phyloP scores from a whole-genome alignment of 352 stramenopile species.

The Phytophthora parvispora region DNA sequence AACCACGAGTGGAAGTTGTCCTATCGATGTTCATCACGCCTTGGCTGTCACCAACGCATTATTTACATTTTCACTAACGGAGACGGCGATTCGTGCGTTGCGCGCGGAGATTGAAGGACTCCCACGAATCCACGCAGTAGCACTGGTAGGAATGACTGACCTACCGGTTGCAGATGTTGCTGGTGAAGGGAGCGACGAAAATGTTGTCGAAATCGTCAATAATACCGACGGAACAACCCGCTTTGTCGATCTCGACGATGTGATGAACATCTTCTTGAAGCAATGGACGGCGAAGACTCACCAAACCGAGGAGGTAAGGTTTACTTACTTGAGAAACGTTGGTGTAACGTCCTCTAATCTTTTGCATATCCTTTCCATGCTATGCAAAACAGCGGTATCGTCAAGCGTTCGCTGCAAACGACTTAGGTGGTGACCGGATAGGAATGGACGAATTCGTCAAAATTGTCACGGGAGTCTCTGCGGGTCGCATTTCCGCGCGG shows the following conservation, averaged over 20 bases:
- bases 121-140: conserved; percentile 9
- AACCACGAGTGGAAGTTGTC: conserved; percentile 59
- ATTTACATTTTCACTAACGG: conserved; percentile 59
- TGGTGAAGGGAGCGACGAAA: conserved; percentile 14
- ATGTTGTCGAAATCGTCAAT: background rate
- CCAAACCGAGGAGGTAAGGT: conserved; percentile 66
- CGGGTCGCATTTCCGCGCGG: conserved; percentile 47
- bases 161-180: background rate
- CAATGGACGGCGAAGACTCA: conserved; percentile 55
- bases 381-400: conserved; percentile 47
- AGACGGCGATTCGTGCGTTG: conserved; percentile 42
- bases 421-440: conserved; percentile 58
- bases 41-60: conserved; percentile 41
- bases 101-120: conserved; percentile 47
- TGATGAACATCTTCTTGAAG: conserved; percentile 67
- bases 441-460: conserved; percentile 80
- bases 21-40: conserved; percentile 45
- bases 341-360: background rate
- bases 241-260: conserved; percentile 74
- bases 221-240: conserved; percentile 5
- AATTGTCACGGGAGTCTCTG: conserved; percentile 74
- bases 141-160: conserved; percentile 6
- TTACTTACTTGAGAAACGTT: too few species aligned
- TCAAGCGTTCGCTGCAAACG: conserved; percentile 54
- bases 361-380: background rate